Percentiles rank a stretch among this genome's conserved stretches.
phyloP scores from a whole-genome alignment of 306 rosid species.

The Cucurbita ficifolia region DNA sequence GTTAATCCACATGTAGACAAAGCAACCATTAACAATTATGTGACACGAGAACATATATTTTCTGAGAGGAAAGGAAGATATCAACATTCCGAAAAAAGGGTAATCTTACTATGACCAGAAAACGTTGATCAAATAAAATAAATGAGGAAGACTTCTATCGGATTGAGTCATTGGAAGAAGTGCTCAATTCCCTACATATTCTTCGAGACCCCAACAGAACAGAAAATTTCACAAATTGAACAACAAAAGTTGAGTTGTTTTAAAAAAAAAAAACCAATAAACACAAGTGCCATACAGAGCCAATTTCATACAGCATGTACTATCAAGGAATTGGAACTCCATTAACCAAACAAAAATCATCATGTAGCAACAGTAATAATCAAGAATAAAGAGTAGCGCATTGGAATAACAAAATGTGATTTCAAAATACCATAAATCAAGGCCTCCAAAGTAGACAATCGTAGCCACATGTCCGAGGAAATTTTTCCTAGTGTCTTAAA shows the following conservation, averaged over 20 bases:
- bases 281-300: background rate
- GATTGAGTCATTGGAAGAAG: background rate
- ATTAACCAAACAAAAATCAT: background rate
- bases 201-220: background rate
- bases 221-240: too few species aligned
- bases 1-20: background rate
- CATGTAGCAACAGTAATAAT: background rate
- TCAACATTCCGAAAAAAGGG: background rate
- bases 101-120: background rate
- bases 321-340: background rate
- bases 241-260: background rate
- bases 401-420: conserved; percentile 1
- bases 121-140: background rate
- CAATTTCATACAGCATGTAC: background rate
- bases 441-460: background rate
- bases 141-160: background rate
- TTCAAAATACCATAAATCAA: conserved; percentile 1
- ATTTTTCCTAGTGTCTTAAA: background rate
- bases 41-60: too few species aligned
- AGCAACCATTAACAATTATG: background rate
- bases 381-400: background rate
- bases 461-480: background rate
- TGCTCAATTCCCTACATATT: background rate
- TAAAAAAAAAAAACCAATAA: too few species aligned
- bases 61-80: background rate